Conservation (phyloP, 2,329 filamentous ascomycete species). For the Hymenoscyphus infarciens region DNA sequence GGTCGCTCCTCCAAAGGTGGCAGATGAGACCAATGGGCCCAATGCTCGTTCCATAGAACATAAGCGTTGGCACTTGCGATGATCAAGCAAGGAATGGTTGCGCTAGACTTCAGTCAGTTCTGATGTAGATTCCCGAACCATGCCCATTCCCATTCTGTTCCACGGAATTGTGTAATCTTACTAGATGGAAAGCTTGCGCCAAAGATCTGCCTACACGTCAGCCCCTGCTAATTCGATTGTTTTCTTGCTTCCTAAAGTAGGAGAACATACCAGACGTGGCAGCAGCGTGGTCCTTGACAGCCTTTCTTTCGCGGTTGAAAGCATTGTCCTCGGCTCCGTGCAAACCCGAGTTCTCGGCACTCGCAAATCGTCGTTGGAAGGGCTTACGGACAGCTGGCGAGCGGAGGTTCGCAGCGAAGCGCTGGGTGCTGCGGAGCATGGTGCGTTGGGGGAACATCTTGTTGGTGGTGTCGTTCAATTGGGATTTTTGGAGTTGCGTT, state of each 20-base stretch:
- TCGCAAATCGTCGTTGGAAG: constrained; percentile 69
- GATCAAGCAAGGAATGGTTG: constrained; percentile 68
- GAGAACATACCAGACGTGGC: constrained; percentile 70
- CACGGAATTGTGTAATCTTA: constrained; percentile 47
- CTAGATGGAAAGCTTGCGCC: constrained; percentile 96
- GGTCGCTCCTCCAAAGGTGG: constrained; percentile 83
- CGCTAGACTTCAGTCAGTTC: constrained; percentile 48
- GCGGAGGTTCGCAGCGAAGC: constrained; percentile 58
- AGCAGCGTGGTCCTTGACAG: constrained; percentile 86
- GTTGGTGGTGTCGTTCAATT: constrained; percentile 21
- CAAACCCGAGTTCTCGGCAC: constrained; percentile 54
- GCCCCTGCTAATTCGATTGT: constrained; percentile 17
- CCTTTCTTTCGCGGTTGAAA: constrained; percentile 88
- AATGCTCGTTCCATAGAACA: constrained; percentile 90
- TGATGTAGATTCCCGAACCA: neutral
- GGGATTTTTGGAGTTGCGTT: neutral
- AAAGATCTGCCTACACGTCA: constrained; percentile 65
- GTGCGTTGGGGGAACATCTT: constrained; percentile 65
- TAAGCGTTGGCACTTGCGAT: constrained; percentile 79
- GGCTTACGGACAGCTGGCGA: constrained; percentile 50
- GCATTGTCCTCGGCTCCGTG: constrained; percentile 71
- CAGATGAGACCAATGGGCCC: constrained; percentile 89
- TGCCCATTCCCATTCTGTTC: constrained; percentile 11
- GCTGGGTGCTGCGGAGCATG: constrained; percentile 59
- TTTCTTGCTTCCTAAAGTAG: neutral